These are phyloP conservation scores for Ceratobasidium sp. DNA, from an alignment of 1,284 basidiomycete species.

Conservation along the genomic window DNA sequence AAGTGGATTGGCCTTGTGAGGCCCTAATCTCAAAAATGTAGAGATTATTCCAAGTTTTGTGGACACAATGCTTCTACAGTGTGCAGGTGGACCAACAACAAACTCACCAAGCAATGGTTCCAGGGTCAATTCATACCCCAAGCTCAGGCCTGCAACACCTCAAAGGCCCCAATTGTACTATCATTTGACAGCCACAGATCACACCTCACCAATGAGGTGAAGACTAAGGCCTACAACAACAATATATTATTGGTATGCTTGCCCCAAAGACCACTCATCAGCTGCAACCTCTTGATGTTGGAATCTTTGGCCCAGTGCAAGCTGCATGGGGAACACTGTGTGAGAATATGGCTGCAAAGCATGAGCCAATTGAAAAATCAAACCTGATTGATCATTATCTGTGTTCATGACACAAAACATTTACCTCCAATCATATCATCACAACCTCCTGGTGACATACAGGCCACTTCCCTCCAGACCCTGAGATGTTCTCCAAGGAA, in stretches of 20 bases:
- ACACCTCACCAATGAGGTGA: constrained; percentile 43
- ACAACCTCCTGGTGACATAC: constrained; percentile 5
- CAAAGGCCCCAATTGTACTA: constrained; percentile 48
- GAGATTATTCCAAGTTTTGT: no score
- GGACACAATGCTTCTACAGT: constrained; percentile 21
- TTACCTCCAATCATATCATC: background rate
- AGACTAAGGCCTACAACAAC: background rate
- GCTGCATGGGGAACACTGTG: constrained; percentile 20
- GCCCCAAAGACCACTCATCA: constrained; percentile 39
- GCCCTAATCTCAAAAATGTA: no score
- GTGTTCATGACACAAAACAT: background rate
- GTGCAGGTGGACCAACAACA: background rate
- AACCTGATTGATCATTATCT: constrained; percentile 34
- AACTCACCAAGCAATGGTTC: constrained; percentile 48
- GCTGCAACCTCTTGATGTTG: constrained; percentile 41
- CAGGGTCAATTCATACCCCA: constrained; percentile 48
- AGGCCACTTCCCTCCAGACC: constrained; percentile 15
- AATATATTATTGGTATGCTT: constrained; percentile 5
- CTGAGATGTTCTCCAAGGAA: constrained; percentile 1
- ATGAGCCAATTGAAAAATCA: background rate
- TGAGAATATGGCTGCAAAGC: background rate
- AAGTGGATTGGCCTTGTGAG: no score
- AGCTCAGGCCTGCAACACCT: constrained; percentile 43
- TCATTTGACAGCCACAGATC: constrained; percentile 55
- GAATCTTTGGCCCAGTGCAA: constrained; percentile 38